Base-by-base conservation (phyloP, 768 basidiomycete genomes). In the Boletellus emodensis region DNA sequence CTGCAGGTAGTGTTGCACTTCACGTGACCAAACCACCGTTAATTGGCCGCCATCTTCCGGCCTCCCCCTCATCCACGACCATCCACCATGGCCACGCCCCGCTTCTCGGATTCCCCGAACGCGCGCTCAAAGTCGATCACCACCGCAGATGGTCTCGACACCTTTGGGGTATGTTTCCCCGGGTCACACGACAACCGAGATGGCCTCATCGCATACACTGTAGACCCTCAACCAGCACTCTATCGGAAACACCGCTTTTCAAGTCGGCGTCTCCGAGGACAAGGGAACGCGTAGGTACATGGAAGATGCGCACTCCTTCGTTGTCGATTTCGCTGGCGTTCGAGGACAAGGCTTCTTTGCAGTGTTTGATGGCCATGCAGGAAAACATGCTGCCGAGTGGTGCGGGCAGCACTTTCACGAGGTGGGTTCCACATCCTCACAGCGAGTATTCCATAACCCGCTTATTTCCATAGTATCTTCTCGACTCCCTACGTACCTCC, bases 381-480 rank as follows among this genome's bases (percentile, higher is more conserved):
- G 96, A 15, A 98, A 95, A 67, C 91, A 97, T 61, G 94, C 95
- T 32, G 96, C 96, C 24, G 96, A 99, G 68, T 98, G 95, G 94
- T 98, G 96, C 69, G 96, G 96, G 38, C 76, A 80, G 59, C 85
- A 98, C 67, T 99, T 99, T 71, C 94, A 98, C 64, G 84, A 94
- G 76, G 94, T 86, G 65, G 51, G 62, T 46, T 9, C 32, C 26
- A 34, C 32, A 20, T 18, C 38, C 17, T 6, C 38, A 46, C 24
- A 14, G 30, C 40, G 18, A 38, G 32, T 20, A 26, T 47, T 33
- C 61, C 28, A 22, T 52, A 51, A 42, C 51, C 40, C 57, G 22
- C 49, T 44, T 47, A 22, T 34, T 42, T 28, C 37, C 49, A 40
- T 56, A 81, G 82, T 79, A 79, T 64, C 78, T 95, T 44, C 78